phyloP scores from a whole-genome alignment of 2,329 filamentous ascomycete species.

The Penicillium sp. region DNA sequence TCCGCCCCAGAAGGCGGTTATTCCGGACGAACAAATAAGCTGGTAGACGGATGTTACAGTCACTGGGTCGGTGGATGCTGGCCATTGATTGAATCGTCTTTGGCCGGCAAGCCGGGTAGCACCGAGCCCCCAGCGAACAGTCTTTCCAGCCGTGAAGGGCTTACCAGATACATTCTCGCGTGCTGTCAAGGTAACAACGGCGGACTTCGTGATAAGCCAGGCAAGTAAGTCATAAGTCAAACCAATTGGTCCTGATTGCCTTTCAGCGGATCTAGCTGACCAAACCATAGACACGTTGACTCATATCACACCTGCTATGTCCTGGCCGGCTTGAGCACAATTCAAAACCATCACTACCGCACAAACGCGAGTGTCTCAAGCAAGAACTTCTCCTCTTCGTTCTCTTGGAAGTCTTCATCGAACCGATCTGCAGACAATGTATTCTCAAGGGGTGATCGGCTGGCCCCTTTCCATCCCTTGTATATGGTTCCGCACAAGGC shows the following conservation, averaged over 20 bases:
- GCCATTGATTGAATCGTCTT: conserved; percentile 78
- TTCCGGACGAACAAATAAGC: conserved; percentile 90
- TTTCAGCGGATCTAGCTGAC: conserved; percentile 21
- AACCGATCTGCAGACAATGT: conserved; percentile 52
- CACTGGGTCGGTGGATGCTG: conserved; percentile 97
- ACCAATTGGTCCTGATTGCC: conserved; percentile 3
- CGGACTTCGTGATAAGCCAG: conserved; percentile 88
- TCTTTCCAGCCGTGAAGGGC: conserved; percentile 74
- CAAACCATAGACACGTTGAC: conserved; percentile 62
- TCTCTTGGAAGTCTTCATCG: conserved; percentile 41
- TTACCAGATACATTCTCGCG: conserved; percentile 83
- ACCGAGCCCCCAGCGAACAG: conserved; percentile 28
- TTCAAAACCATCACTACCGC: conserved; percentile 63
- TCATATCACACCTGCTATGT: conserved; percentile 93
- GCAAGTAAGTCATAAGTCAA: conserved; percentile 67
- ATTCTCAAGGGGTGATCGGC: conserved; percentile 67
- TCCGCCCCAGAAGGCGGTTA: conserved; percentile 89
- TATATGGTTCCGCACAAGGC: conserved; percentile 74
- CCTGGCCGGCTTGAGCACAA: conserved; percentile 76
- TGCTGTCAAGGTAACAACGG: conserved; percentile 79
- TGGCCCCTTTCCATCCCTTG: conserved; percentile 72
- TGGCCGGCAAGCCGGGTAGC: conserved; percentile 52
- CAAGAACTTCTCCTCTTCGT: conserved; percentile 34
- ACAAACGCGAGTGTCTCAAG: conserved; percentile 33
- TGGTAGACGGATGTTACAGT: conserved; percentile 97